A percentile compares a stretch with the other conserved stretches of the same genome.
Conservation (phyloP, 768 basidiomycete species). For the Leucocoprinus sp. region DNA sequence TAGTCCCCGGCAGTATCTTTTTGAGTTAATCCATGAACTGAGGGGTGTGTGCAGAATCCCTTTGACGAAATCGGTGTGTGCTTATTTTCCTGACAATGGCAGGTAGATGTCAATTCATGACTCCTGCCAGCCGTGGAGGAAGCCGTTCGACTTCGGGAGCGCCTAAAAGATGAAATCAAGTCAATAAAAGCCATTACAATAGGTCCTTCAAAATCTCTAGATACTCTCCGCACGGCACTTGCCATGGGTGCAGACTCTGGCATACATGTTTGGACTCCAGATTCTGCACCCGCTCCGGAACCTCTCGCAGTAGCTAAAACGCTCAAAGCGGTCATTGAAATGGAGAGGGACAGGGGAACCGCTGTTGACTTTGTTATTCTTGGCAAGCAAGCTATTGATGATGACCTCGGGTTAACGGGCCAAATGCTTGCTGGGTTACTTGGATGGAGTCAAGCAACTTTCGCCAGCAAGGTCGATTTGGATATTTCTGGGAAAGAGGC, state of each 20-base stretch:
- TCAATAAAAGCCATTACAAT: constrained; percentile 92
- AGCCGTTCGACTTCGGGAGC: constrained; percentile 89
- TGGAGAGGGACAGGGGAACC: constrained; percentile 37
- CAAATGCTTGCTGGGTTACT: constrained; percentile 95
- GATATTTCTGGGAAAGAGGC: constrained; percentile 56
- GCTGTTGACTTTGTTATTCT: constrained; percentile 83
- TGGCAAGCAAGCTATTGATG: constrained; percentile 98
- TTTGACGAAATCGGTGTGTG: constrained; percentile 92
- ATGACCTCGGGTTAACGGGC: constrained; percentile 91
- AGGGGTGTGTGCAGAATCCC: constrained; percentile 62
- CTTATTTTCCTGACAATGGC: background rate
- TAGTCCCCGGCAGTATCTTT: constrained; percentile 16
- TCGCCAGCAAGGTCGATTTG: constrained; percentile 81
- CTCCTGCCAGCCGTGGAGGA: constrained; percentile 79
- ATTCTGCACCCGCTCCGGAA: constrained; percentile 67
- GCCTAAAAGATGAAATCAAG: constrained; percentile 65
- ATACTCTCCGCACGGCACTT: constrained; percentile 90
- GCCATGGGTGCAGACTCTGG: constrained; percentile 97
- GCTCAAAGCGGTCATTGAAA: constrained; percentile 66
- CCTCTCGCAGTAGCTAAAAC: constrained; percentile 89
- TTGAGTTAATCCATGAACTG: background rate
- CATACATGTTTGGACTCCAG: constrained; percentile 83
- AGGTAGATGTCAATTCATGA: background rate
- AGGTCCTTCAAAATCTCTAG: constrained; percentile 82
- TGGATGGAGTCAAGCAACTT: constrained; percentile 91